Evolutionary conservation across 2,329 filamentous ascomycete species (phyloP).

Genomic region (Didymosphaeria variabile): DNA sequence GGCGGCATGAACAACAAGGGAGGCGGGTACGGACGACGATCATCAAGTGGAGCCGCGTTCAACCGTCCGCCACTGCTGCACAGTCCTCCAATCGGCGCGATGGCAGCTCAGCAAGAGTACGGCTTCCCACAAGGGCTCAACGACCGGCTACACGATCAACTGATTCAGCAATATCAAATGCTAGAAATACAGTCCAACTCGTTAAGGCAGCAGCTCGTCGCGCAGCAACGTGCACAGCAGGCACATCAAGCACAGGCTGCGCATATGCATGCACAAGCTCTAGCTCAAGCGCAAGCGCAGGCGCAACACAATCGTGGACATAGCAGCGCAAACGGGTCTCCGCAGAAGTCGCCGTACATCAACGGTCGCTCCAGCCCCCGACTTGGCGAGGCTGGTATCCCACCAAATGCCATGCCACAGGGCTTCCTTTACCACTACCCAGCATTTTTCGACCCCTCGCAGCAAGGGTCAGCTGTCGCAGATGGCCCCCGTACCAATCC

Average conservation of each 20-base stretch:
- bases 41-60: conserved; percentile 65
- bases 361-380: conserved; percentile 46
- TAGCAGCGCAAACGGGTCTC: conserved; percentile 50
- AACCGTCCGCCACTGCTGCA: conserved; percentile 50
- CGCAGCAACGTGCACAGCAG: conserved; percentile 50
- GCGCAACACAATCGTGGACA: conserved; percentile 41
- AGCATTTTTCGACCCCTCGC: conserved; percentile 51
- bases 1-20: conserved; percentile 60
- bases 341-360: conserved; percentile 49
- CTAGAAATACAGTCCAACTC: conserved; percentile 54
- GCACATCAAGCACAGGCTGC: conserved; percentile 49
- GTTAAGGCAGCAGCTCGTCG: conserved; percentile 46
- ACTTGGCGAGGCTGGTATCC: conserved; percentile 39
- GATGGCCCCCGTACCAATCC: conserved; percentile 59
- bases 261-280: conserved; percentile 48
- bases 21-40: conserved; percentile 57
- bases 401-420: conserved; percentile 45
- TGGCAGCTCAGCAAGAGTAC: conserved; percentile 52
- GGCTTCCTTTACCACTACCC: conserved; percentile 59
- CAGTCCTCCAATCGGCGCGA: conserved; percentile 53
- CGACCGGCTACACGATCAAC: conserved; percentile 58
- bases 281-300: conserved; percentile 48
- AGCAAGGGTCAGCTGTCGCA: conserved; percentile 50
- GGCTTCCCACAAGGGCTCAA: conserved; percentile 49
- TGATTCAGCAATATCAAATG: conserved; percentile 60